Conservation (phyloP, 2,329 filamentous ascomycete genomes). For the Exophiala lecanii-corni region DNA sequence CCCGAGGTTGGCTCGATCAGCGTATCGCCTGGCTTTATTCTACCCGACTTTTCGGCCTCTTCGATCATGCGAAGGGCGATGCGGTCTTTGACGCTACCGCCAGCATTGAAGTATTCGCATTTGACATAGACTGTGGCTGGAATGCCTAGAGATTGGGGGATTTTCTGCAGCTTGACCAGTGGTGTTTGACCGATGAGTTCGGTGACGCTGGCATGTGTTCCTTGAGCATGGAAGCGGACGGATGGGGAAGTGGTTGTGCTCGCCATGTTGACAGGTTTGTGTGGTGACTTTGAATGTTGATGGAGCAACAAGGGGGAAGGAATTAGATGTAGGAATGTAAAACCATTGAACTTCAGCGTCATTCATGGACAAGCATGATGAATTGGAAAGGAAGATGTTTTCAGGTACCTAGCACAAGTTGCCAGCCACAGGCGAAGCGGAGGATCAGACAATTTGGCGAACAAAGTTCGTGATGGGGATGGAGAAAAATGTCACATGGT, state of each 20-base stretch:
- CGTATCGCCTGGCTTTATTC: slow-evolving; percentile 95
- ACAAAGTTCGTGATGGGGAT: too few relatives aligned
- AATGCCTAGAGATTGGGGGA: slow-evolving; percentile 85
- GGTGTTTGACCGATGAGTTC: slow-evolving; percentile 94
- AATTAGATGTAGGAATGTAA: too few relatives aligned
- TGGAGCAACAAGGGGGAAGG: too few relatives aligned
- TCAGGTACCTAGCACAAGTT: too few relatives aligned
- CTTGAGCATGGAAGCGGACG: slow-evolving; percentile 17
- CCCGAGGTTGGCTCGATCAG: slow-evolving; percentile 97
- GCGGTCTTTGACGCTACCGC: slow-evolving; percentile 88
- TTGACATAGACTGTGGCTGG: slow-evolving; percentile 87
- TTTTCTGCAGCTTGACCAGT: slow-evolving; percentile 87
- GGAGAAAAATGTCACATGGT: too few relatives aligned
- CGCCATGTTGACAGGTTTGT: slow-evolving; percentile 8
- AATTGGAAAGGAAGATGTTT: too few relatives aligned
- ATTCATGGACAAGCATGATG: too few relatives aligned
- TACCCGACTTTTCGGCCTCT: slow-evolving; percentile 81
- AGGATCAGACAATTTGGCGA: too few relatives aligned
- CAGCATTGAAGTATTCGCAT: slow-evolving; percentile 88
- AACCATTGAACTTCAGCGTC: too few relatives aligned
- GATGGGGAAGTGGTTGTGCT: not conserved
- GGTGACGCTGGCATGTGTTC: slow-evolving; percentile 59
- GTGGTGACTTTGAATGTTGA: too few relatives aligned
- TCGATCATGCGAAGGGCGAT: slow-evolving; percentile 98
- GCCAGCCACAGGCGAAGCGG: too few relatives aligned